Evolutionary conservation across 1,284 basidiomycete genomes (phyloP).

Genomic region (Rhodofomes roseus): DNA sequence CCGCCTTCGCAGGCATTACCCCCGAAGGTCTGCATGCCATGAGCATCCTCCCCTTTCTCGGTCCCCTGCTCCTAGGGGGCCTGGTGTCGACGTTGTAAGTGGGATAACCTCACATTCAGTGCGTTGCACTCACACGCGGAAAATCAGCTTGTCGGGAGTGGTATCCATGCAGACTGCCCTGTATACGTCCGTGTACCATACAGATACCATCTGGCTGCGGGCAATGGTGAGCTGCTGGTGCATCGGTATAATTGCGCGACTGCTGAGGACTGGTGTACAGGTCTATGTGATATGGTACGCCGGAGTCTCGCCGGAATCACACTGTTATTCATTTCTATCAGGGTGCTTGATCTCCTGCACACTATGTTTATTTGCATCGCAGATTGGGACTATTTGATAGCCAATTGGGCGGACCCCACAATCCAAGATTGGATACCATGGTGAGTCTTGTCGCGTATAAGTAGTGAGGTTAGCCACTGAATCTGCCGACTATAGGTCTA

Average conservation of each 20-base stretch:
- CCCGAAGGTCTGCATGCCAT: neutral
- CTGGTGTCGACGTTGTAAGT: constrained; percentile 8
- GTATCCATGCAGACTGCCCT: constrained; percentile 20
- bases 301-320: neutral
- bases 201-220: constrained; percentile 12
- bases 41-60: neutral
- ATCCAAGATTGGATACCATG: constrained; percentile 24
- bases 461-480: constrained; percentile 12
- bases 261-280: constrained; percentile 1
- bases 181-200: constrained; percentile 16
- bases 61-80: constrained; percentile 6
- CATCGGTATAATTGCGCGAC: neutral
- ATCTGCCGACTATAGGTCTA: constrained; percentile 5
- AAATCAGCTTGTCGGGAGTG: constrained; percentile 17
- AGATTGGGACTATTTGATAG: constrained; percentile 35
- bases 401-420: constrained; percentile 20
- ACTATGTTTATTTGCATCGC: constrained; percentile 27
- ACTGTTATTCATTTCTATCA: constrained; percentile 8
- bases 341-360: constrained; percentile 28
- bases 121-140: neutral
- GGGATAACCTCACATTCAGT: neutral
- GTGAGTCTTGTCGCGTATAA: constrained; percentile 18
- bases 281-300: constrained; percentile 17
- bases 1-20: neutral
- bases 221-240: constrained; percentile 7